Base-by-base conservation (phyloP, 2,329 filamentous ascomycete species). In the Fusarium nodosum region DNA sequence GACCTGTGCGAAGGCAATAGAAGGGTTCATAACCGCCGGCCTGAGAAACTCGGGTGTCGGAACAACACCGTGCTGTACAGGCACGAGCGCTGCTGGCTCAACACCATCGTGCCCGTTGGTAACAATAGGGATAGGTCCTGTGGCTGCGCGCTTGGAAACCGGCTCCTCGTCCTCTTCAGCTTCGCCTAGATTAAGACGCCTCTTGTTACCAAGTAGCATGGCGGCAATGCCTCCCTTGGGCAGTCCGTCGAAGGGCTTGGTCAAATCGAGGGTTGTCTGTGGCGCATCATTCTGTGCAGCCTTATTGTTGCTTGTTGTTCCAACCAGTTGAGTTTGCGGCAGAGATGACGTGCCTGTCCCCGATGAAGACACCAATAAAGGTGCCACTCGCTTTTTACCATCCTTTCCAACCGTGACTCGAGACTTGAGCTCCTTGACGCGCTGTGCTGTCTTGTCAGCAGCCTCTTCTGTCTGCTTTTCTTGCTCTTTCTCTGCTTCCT, bases 361-460 rank as follows among this genome's bases (percentile, higher is more conserved):
- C 11, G 94, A 95, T 0, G 93, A 94, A 1, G 95, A 97, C 9
- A 99, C 93, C 15, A 99, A 85, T 68, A 99, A 84, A 3, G 96
- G 96, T 6, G 94, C 93, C 57, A 99, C 95, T 56, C 96, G 88
- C 82, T 99, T 99, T 82, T 96, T 98, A 31, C 96, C 96, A 71
- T 99, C 95, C 78, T 97, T 98, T 0, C 93, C 97, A 64, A 97
- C 91, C 0, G 95, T 97, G 5, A 98, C 94, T 54, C 96, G 88
- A 66, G 95, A 93, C 80, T 98, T 98, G 68, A 98, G 81, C 73
- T 84, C 83, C 66, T 82, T 85, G 74, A 88, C 84, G 62, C 86
- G 81, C 63, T 87, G 83, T 2, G 83, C 85, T 6, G 82, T 77
- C 76, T 88, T 87, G 68, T 87, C 85, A 2, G 82, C 82, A 11